Base-by-base conservation (phyloP, 2,329 filamentous ascomycete species). In the Aspergillus pseudotamarii region DNA sequence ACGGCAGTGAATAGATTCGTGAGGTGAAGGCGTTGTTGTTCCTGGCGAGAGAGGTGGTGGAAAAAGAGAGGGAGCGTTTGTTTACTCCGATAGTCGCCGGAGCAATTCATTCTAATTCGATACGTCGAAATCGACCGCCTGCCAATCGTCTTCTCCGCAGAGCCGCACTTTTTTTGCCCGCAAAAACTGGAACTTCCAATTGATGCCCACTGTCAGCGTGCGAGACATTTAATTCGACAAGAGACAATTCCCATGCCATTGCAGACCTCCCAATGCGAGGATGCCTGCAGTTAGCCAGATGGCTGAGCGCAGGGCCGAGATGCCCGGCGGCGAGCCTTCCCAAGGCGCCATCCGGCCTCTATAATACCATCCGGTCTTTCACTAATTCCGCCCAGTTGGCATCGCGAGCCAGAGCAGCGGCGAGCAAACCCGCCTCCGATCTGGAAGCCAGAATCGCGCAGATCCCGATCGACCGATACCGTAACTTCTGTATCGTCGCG, bases 401-500 rank as follows among this genome's bases (percentile, higher is more conserved):
- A 21, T 60, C 70, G 68, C 67, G 65, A 58, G 55, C 71, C 32
- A 69, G 68, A 23, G 62, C 70, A 11, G 54, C 65, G 5, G 57
- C 70, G 2, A 71, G 65, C 11, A 73, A 74, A 58, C 66, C 70
- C 0, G 68, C 75, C 6, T 74, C 83, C n/a, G 83, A 85, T 28
- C 81, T 90, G 26, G 88, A 90, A 75, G 80, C 82, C 62, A 83
- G 88, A 55, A 84, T 85, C 41, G 75, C 79, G 5, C 78, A 77
- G 4, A 84, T 85, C 58, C 83, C 83, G 9, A 79, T 85, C 59
- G 82, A 84, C 43, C 78, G 82, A 43, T 85, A 86, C 73, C 90
- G 95, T 66, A 99, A 99, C 79, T 99, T 99, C 78, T 99, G 95
- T 80, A 98, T 99, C 73, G 94, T 99, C 58, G 95, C 95, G 11